Evolutionary conservation across 805 yeast genomes (phyloP), one percentile per base, ranked within the genome.

Genomic region (Ogataea naganishii): DNA sequence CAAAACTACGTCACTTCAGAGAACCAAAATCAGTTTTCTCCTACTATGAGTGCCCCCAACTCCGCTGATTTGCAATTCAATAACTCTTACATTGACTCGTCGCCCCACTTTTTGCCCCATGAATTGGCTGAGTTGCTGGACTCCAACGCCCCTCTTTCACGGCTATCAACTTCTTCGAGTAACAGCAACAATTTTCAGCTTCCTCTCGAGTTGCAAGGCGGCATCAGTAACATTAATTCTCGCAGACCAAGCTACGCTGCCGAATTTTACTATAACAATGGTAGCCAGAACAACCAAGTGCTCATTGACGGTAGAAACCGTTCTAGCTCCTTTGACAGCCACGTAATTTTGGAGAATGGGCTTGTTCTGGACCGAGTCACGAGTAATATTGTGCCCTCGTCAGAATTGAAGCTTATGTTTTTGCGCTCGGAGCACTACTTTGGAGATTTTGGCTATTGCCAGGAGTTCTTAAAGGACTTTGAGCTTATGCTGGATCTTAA

Each of bases 191-290:
- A 61, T 24, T 69, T 70, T 47, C 57, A 52, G 36, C 53, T 75
- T 30, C 82, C 83, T 0, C 33, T 58, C 5, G 81, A 75, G 40
- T 58, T 75, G 22, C 80, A 75, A 49, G 81, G 82, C 25, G 82
- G 82, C 1, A 56, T 75, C 3, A 72, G 72, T 18, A 72, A 61
- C 33, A 73, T 76, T 24, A 66, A 71, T 15, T 71, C 80, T 8
- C 65, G 92, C 53, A 67, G 92, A 53, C 85, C 88, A 10, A 70
- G 80, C 31, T 80, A 75, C 47, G 75, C 84, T 9, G 82, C 86
- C 2, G 89, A 78, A 45, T 61, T 72, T 35, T 69, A 75, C 16
- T 54, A 70, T 49, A 36, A 44, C 20, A 24, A 30, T 20, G 11
- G 14, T 23, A 16, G 24, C 25, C 19, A 18, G 25, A 31, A 19